Evolutionary conservation across 2,329 filamentous ascomycete species (phyloP).

Genomic region (Fusarium buharicum): DNA sequence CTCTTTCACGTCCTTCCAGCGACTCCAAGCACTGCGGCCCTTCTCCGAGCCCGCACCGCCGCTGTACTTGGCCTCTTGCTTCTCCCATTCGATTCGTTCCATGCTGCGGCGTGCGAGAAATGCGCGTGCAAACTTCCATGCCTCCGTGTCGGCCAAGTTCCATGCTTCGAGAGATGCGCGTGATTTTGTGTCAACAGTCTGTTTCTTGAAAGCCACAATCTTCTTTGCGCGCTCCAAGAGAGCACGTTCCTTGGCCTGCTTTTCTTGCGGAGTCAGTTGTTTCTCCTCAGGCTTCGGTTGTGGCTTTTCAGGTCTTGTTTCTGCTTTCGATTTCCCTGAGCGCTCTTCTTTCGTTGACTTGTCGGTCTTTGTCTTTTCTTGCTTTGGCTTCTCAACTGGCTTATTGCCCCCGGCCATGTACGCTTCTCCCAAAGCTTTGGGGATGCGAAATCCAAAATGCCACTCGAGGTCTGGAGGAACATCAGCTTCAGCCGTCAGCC

Average conservation of each 20-base stretch:
- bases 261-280: constrained; percentile 57
- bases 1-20: constrained; percentile 50
- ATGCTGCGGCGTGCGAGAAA: constrained; percentile 70
- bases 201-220: constrained; percentile 61
- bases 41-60: constrained; percentile 68
- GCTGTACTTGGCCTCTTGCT: constrained; percentile 72
- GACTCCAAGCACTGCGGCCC: constrained; percentile 51
- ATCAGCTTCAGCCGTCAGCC: constrained; percentile 77
- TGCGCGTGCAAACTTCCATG: constrained; percentile 78
- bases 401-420: constrained; percentile 48
- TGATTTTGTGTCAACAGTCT: constrained; percentile 57
- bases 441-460: constrained; percentile 87
- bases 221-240: constrained; percentile 62
- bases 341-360: constrained; percentile 13
- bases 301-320: constrained; percentile 47
- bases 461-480: constrained; percentile 82
- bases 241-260: constrained; percentile 63
- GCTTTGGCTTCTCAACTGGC: constrained; percentile 24
- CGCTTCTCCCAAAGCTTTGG: constrained; percentile 59
- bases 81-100: constrained; percentile 75
- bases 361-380: constrained; percentile 46
- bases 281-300: constrained; percentile 54
- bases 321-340: constrained; percentile 6
- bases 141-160: constrained; percentile 79
- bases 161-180: constrained; percentile 69